These are phyloP conservation scores for Pleurostoma richardsiae DNA, from an alignment of 2,329 filamentous ascomycete genomes.

Conservation along the genomic window DNA sequence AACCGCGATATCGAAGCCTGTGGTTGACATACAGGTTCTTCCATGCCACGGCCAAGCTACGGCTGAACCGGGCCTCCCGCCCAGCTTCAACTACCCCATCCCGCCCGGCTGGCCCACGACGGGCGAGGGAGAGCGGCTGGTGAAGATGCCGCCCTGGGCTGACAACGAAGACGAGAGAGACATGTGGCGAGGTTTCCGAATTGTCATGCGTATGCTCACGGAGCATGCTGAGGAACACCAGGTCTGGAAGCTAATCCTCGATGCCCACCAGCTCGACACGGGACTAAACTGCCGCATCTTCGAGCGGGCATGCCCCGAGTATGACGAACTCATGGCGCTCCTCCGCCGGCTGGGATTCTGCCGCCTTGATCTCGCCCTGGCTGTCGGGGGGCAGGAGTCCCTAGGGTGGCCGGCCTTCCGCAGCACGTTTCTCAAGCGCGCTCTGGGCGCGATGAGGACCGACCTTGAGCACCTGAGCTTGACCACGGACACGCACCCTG, in stretches of 20 bases:
- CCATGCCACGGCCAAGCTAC: too few species aligned
- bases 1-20: too few species aligned
- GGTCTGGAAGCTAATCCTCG: constrained; percentile 27
- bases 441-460: too few species aligned
- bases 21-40: too few species aligned
- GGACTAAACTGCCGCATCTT: constrained; percentile 25
- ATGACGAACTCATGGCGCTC: constrained; percentile 14
- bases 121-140: background rate
- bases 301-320: constrained; percentile 16
- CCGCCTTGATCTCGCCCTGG: constrained; percentile 18
- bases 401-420: too few species aligned
- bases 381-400: constrained; percentile 1
- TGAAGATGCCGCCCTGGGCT: too few species aligned
- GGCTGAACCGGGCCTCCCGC: too few species aligned
- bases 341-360: constrained; percentile 18
- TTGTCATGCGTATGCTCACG: constrained; percentile 18
- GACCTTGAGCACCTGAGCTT: too few species aligned
- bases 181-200: constrained; percentile 24
- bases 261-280: constrained; percentile 19
- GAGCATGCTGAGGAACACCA: constrained; percentile 8
- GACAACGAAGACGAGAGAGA: constrained; percentile 9
- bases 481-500: too few species aligned
- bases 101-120: constrained; percentile 23
- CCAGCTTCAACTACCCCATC: constrained; percentile 31
- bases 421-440: too few species aligned